Conservation (phyloP, 2,329 filamentous ascomycete species). For the Neonectria coccinea region DNA sequence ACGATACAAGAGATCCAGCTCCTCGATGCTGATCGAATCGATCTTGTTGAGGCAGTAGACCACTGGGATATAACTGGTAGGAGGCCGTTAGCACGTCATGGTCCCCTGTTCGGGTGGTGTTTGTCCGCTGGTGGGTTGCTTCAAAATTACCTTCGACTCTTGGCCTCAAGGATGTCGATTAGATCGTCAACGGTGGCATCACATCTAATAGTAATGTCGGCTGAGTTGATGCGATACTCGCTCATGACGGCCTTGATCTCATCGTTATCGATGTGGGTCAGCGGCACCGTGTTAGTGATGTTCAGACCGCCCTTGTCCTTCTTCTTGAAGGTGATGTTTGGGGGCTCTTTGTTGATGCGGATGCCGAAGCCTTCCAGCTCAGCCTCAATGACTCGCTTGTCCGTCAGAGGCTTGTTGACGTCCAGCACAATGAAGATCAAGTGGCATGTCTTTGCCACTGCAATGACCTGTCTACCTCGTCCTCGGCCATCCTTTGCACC, state of each 20-base stretch:
- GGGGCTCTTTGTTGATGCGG: slow-evolving; percentile 94
- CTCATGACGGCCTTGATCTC: slow-evolving; percentile 98
- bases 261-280: slow-evolving; percentile 92
- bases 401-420: slow-evolving; percentile 97
- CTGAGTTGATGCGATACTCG: slow-evolving; percentile 96
- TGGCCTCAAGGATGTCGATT: slow-evolving; percentile 95
- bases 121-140: slow-evolving; percentile 13
- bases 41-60: slow-evolving; percentile 99
- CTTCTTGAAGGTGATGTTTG: slow-evolving; percentile 99
- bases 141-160: slow-evolving; percentile 70
- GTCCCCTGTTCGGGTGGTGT: slow-evolving; percentile 13
- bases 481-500: slow-evolving; percentile 98
- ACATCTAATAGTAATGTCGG: slow-evolving; percentile 96
- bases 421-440: slow-evolving; percentile 98
- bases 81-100: slow-evolving; percentile 29
- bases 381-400: slow-evolving; percentile 94
- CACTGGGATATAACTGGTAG: slow-evolving; percentile 91
- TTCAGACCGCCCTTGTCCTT: slow-evolving; percentile 98
- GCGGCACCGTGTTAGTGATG: slow-evolving; percentile 92
- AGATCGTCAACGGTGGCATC: slow-evolving; percentile 97
- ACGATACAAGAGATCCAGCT: slow-evolving; percentile 93
- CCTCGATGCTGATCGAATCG: slow-evolving; percentile 96
- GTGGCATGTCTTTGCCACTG: slow-evolving; percentile 98
- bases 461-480: slow-evolving; percentile 97
- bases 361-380: slow-evolving; percentile 98